Evolutionary conservation across 768 basidiomycete species (phyloP).

Genomic region (Boletus bicolor): DNA sequence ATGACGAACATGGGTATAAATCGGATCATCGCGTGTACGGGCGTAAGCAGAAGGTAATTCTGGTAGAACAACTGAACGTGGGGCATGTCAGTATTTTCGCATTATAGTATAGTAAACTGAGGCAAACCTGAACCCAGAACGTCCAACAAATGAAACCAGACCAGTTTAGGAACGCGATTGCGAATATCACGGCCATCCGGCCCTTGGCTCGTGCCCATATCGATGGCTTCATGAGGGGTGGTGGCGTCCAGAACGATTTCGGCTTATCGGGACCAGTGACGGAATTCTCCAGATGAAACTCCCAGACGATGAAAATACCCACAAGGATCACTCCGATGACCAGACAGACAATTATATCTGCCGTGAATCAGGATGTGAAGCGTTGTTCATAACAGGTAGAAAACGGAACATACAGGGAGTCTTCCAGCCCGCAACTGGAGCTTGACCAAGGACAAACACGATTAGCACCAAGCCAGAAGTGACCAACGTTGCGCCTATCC

Average conservation of each 20-base stretch:
- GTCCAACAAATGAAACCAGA: conserved; percentile 52
- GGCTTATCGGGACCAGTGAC: conserved; percentile 10
- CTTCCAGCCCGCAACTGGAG: conserved; percentile 60
- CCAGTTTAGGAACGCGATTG: conserved; percentile 64
- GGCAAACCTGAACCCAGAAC: conserved; percentile 46
- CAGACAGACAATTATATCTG: conserved; percentile 71
- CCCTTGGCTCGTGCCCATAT: conserved; percentile 65
- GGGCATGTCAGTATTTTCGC: background rate
- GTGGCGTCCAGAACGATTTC: conserved; percentile 39
- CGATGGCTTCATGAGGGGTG: conserved; percentile 62
- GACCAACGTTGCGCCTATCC: conserved; percentile 67
- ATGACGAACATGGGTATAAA: conserved; percentile 69
- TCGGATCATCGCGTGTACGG: conserved; percentile 61
- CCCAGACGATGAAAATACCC: conserved; percentile 60
- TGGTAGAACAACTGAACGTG: conserved; percentile 64
- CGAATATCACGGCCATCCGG: conserved; percentile 57
- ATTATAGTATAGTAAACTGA: background rate
- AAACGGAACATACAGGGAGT: conserved; percentile 44
- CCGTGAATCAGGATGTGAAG: conserved; percentile 5
- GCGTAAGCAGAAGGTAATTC: conserved; percentile 50
- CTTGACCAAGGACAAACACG: conserved; percentile 71
- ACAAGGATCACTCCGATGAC: conserved; percentile 58
- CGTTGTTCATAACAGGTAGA: conserved; percentile 15
- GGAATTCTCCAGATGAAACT: conserved; percentile 51
- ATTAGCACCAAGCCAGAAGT: conserved; percentile 68